A percentile compares a stretch with the other conserved stretches of the same genome.
Evolutionary conservation across 148 eudicot species (phyloP).

Genomic region (Polygonum aviculare): DNA sequence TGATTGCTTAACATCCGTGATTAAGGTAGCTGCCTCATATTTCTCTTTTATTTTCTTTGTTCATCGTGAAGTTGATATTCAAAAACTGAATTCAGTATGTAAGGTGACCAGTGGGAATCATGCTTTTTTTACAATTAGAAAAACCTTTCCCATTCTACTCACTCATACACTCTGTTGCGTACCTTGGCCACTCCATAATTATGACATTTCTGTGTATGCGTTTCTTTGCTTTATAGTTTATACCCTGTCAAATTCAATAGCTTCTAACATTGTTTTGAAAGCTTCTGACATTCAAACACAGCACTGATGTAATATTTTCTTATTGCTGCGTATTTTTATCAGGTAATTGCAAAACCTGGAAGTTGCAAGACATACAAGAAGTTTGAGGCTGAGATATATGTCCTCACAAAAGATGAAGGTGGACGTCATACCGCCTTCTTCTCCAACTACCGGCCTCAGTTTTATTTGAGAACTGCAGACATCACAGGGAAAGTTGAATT

Average conservation of each 20-base stretch:
- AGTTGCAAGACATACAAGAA: constrained; percentile 60
- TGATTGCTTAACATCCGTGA: not conserved
- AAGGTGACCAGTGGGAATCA: not conserved
- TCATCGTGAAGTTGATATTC: not conserved
- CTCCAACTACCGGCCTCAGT: constrained; percentile 84
- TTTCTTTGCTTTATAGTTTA: not conserved
- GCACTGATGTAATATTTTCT: not conserved
- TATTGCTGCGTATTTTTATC: not conserved
- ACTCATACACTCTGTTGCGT: not conserved
- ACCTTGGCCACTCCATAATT: not conserved
- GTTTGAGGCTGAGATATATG: constrained; percentile 91
- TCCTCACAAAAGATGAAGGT: constrained; percentile 93
- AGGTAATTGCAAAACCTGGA: constrained; percentile 95
- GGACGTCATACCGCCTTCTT: constrained; percentile 90
- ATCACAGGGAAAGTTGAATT: constrained; percentile 78
- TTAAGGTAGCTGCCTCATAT: not conserved
- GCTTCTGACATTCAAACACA: not conserved
- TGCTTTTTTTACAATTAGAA: not conserved
- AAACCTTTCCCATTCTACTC: not conserved
- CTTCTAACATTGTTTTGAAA: not conserved
- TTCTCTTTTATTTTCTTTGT: not conserved
- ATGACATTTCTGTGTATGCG: not conserved
- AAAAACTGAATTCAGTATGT: not conserved
- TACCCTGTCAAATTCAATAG: not conserved
- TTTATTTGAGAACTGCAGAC: constrained; percentile 90